phyloP scores from a whole-genome alignment of 2,329 filamentous ascomycete species.

The Trichoderma sp. region DNA sequence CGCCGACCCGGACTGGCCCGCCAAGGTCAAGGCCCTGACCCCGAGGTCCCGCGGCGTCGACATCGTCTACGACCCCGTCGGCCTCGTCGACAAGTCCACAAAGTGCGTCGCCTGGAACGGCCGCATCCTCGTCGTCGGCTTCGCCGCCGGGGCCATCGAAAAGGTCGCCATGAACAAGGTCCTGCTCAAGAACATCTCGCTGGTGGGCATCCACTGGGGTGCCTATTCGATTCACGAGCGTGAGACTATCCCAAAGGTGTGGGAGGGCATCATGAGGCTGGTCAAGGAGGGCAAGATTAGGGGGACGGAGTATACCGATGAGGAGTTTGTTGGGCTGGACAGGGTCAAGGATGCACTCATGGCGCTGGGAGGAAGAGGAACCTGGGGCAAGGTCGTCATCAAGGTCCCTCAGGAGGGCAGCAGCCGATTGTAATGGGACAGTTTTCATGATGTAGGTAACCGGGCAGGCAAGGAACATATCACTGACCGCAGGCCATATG shows the following conservation, averaged over 20 bases:
- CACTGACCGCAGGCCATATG: background rate
- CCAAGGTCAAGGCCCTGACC: slow-evolving; percentile 71
- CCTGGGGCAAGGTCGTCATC: slow-evolving; percentile 95
- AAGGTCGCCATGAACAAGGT: slow-evolving; percentile 92
- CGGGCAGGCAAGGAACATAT: background rate
- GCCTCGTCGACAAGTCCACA: slow-evolving; percentile 79
- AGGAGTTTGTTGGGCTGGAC: slow-evolving; percentile 79
- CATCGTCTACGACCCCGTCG: slow-evolving; percentile 93
- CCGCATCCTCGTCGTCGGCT: slow-evolving; percentile 81
- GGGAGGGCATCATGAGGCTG: slow-evolving; percentile 76
- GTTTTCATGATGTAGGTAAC: background rate
- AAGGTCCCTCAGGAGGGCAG: slow-evolving; percentile 68
- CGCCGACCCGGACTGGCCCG: slow-evolving; percentile 59
- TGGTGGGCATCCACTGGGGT: slow-evolving; percentile 92
- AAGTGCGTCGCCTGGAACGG: slow-evolving; percentile 96
- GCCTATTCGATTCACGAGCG: slow-evolving; percentile 72
- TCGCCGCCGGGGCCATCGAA: slow-evolving; percentile 73
- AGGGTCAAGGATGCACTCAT: slow-evolving; percentile 71
- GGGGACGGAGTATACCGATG: slow-evolving; percentile 78
- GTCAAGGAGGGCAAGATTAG: slow-evolving; percentile 75
- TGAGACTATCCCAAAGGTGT: slow-evolving; percentile 67
- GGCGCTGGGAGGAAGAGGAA: slow-evolving; percentile 74
- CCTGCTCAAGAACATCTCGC: slow-evolving; percentile 84
- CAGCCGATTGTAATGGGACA: slow-evolving; percentile 49
- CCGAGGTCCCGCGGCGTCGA: slow-evolving; percentile 73